A percentile compares a stretch with the other conserved stretches of the same genome.
Evolutionary conservation across 1,284 basidiomycete species (phyloP).

Genomic region (Marasmius sp.): DNA sequence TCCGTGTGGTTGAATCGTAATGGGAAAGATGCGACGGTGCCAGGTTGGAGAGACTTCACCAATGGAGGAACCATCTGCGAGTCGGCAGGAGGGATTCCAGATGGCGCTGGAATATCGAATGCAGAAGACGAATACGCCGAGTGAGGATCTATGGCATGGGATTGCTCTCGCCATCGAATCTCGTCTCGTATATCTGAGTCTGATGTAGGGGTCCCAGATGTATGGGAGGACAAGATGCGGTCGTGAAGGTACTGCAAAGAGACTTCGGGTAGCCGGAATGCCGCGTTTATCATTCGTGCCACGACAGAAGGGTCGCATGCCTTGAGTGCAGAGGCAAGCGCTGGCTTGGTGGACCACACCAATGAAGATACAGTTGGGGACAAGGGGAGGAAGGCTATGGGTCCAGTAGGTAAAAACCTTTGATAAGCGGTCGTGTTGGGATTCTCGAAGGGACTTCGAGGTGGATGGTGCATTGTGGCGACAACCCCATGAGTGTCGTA

Average conservation of each 20-base stretch:
- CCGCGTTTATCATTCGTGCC: constrained; percentile 83
- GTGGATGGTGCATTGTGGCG: constrained; percentile 78
- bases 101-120: constrained; percentile 20
- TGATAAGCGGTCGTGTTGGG: constrained; percentile 89
- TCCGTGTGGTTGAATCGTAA: constrained; percentile 88
- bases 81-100: constrained; percentile 63
- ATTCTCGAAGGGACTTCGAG: constrained; percentile 54
- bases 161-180: constrained; percentile 66
- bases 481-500: constrained; percentile 93
- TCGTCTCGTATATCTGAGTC: constrained; percentile 52
- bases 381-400: constrained; percentile 90
- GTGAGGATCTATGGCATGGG: constrained; percentile 60
- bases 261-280: constrained; percentile 83
- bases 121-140: constrained; percentile 61
- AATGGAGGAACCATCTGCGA: constrained; percentile 73
- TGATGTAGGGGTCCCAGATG: constrained; percentile 42
- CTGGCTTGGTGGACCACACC: constrained; percentile 92
- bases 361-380: constrained; percentile 82
- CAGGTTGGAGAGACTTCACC: constrained; percentile 69
- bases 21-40: constrained; percentile 90
- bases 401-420: constrained; percentile 93
- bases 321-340: constrained; percentile 74
- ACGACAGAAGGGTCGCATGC: constrained; percentile 68
- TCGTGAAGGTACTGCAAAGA: constrained; percentile 73
- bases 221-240: constrained; percentile 56